phyloP scores from a whole-genome alignment of 1,284 basidiomycete species.

The Retiboletus flavoniger region DNA sequence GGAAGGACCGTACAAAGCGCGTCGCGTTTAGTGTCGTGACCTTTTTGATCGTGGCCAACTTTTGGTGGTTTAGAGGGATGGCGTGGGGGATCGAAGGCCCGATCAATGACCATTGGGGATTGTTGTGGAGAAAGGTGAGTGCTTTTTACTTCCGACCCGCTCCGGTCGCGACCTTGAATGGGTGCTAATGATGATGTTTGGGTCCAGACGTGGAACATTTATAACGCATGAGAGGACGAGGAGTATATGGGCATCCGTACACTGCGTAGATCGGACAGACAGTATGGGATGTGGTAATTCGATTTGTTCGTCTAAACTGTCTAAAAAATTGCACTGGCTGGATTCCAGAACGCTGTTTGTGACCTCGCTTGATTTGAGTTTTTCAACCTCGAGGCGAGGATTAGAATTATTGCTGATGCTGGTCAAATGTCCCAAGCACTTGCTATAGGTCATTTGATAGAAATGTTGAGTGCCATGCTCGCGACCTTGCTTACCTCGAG shows the following conservation, averaged over 20 bases:
- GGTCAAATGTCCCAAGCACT: not conserved
- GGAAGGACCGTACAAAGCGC: conserved; percentile 65
- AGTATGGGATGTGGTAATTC: not conserved
- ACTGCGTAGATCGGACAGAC: not conserved
- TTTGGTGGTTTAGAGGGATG: conserved; percentile 93
- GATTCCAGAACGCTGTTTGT: not conserved
- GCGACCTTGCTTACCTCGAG: conserved; percentile 43
- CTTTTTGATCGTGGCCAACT: conserved; percentile 66
- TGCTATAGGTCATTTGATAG: conserved; percentile 7
- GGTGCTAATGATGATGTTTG: conserved; percentile 1
- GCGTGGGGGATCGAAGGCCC: conserved; percentile 90
- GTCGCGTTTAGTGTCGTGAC: conserved; percentile 68
- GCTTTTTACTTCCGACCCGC: not conserved
- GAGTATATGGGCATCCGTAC: not conserved
- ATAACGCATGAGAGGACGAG: conserved; percentile 19
- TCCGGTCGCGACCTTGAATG: not conserved
- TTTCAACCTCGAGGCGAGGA: conserved; percentile 19
- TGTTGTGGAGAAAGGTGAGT: conserved; percentile 78
- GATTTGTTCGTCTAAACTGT: conserved; percentile 1
- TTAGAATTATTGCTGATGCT: no score
- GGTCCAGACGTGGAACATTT: conserved; percentile 29
- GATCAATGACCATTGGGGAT: conserved; percentile 74
- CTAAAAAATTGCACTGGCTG: not conserved
- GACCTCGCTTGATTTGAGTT: not conserved
- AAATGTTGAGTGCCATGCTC: conserved; percentile 18